Base-by-base conservation (phyloP, 495 filamentous ascomycete species). In the Aspergillus nanangensis region DNA sequence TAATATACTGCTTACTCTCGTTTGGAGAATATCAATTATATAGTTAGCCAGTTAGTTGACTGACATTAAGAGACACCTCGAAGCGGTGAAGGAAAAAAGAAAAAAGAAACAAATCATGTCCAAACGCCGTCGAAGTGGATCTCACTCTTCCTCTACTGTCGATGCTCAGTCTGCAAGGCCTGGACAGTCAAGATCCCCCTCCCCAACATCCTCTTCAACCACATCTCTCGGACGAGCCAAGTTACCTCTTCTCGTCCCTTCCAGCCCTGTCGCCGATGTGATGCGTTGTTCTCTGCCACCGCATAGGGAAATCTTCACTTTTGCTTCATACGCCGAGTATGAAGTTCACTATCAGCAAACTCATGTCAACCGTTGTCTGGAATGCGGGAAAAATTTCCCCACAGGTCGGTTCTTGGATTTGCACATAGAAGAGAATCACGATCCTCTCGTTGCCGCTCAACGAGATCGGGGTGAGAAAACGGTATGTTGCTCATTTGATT, bases 381-480 rank as follows among this genome's bases (percentile, higher is more conserved):
- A 89, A 50, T 96, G 88, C 61, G 70, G 76, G 39, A 90, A 79
- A 68, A 92, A 89, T 53, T 87, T 91, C 48, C 85, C 84, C 2
- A 84, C 82, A 0, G 70, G 76, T 29, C 77, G 78, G 46, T 84
- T 93, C 41, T 68, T 98, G 45, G 72, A 77, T 51, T 58, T 98
- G 2, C 93, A 98, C 64, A 95, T 96, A 49, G 80, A 86, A 50
- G 93, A 98, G 64, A 88, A 86, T 48, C 93, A 98, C 69, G 91
- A 98, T 69, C 74, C 87, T 2, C 71, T 97, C 36, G 73, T 70
- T 29, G 81, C 78, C 27, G 78, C 86, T n/a, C 78, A 71, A 47
- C 75, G 78, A 51, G 90, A 87, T 36, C 75, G 78, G 34, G 92
- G 88, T 21, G 92, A 96, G 61, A 92, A 90, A 51, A 96, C 85